phyloP scores from a whole-genome alignment of 2,329 filamentous ascomycete species.

The Ophiocordyceps camponoti-saundersi region DNA sequence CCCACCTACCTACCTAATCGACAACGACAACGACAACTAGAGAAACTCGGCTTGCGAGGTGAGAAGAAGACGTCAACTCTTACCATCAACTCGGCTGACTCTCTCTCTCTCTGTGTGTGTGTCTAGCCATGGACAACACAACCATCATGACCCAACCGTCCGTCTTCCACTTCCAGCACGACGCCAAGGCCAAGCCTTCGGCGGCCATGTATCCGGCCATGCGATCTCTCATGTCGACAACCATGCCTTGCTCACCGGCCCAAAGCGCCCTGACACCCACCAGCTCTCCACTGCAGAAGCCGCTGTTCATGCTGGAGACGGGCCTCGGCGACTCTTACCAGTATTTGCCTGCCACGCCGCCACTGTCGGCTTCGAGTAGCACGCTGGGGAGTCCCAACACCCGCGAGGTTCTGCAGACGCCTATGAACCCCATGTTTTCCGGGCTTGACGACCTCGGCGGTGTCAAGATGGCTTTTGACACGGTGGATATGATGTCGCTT shows the following conservation, averaged over 20 bases:
- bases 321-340: constrained; percentile 47
- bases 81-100: neutral
- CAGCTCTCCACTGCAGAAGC: constrained; percentile 64
- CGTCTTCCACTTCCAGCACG: constrained; percentile 79
- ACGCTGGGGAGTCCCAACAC: constrained; percentile 71
- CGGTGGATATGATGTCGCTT: constrained; percentile 55
- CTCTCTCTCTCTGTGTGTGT: too few relatives aligned
- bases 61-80: neutral
- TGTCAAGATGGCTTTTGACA: constrained; percentile 55
- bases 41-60: neutral
- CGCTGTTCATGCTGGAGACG: constrained; percentile 63
- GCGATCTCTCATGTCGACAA: constrained; percentile 34
- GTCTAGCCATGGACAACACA: constrained; percentile 44
- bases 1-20: constrained; percentile 3
- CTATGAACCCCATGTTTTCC: constrained; percentile 65
- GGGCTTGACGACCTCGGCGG: constrained; percentile 46
- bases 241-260: constrained; percentile 16
- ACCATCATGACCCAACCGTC: constrained; percentile 38
- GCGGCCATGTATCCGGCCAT: constrained; percentile 33
- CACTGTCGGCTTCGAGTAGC: constrained; percentile 72
- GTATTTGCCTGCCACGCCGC: constrained; percentile 72
- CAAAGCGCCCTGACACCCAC: constrained; percentile 48
- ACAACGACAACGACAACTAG: neutral
- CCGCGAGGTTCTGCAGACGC: constrained; percentile 65
- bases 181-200: constrained; percentile 44